These are phyloP conservation scores for Xylaria sp. DNA, from an alignment of 2,329 filamentous ascomycete species.

Conservation along the genomic window DNA sequence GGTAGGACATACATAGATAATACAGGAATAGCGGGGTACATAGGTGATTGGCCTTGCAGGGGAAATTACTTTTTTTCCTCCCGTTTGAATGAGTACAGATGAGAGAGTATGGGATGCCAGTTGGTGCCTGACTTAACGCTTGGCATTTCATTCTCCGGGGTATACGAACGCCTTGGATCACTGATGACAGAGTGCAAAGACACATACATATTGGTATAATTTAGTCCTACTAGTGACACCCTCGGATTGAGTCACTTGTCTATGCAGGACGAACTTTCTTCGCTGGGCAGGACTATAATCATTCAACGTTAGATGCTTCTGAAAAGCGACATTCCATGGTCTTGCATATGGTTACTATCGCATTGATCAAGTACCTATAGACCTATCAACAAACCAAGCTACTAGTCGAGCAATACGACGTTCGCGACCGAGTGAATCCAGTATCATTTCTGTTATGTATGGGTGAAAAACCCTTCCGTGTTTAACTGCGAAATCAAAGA, in stretches of 20 bases:
- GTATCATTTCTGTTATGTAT: slow-evolving; percentile 30
- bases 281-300: background rate
- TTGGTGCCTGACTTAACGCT: background rate
- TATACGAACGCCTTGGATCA: background rate
- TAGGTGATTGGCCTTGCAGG: background rate
- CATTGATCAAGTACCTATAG: slow-evolving; percentile 30
- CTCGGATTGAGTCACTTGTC: background rate
- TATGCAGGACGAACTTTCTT: background rate
- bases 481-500: slow-evolving; percentile 33
- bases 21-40: no score
- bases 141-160: background rate
- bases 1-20: slow-evolving; percentile 8
- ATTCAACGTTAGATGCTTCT: background rate
- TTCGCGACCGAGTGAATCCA: slow-evolving; percentile 33
- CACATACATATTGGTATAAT: background rate
- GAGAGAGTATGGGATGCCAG: background rate
- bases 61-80: background rate
- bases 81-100: background rate
- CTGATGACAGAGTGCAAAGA: background rate
- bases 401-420: slow-evolving; percentile 28
- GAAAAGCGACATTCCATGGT: background rate
- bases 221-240: background rate
- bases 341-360: slow-evolving; percentile 20
- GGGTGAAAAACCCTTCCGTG: slow-evolving; percentile 25
- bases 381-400: slow-evolving; percentile 32